Conservation (phyloP, 2,329 filamentous ascomycete species). For the Aspergillus flavus region DNA sequence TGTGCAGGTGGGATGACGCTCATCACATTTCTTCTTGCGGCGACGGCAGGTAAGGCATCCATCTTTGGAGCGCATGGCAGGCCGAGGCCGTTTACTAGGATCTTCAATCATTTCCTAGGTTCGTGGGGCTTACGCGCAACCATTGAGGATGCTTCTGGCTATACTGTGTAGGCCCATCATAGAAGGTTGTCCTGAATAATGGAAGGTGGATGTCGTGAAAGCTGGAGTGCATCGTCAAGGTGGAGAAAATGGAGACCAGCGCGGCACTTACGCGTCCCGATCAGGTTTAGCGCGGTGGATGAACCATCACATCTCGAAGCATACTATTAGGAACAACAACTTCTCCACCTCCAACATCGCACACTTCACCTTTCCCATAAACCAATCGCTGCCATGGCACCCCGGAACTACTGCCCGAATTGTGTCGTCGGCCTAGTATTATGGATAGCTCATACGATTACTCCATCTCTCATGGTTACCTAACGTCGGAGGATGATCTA, state of each 20-base stretch:
- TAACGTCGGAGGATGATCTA: not conserved
- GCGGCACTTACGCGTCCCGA: not conserved
- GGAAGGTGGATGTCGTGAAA: not conserved
- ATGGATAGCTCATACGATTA: not conserved
- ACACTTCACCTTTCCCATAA: not conserved
- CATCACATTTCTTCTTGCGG: slow-evolving; percentile 16
- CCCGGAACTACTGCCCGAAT: not conserved
- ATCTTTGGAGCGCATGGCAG: not conserved
- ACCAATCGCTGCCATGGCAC: not conserved
- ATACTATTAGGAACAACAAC: not conserved
- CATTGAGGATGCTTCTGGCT: not conserved
- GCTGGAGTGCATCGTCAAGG: not conserved
- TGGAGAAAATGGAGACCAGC: not conserved
- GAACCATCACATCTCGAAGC: not conserved
- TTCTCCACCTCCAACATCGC: not conserved
- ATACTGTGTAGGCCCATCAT: not conserved
- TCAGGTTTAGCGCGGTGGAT: not conserved
- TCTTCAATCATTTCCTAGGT: not conserved
- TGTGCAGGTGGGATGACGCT: slow-evolving; percentile 2
- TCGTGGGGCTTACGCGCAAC: not conserved
- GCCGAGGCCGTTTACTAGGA: too few species aligned
- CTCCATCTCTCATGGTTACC: not conserved
- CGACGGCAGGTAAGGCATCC: slow-evolving; percentile 10
- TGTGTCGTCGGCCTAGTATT: not conserved
- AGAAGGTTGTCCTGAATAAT: not conserved